Evolutionary conservation across 2,329 filamentous ascomycete genomes (phyloP).

Genomic region (Thermoascus crustaceus): DNA sequence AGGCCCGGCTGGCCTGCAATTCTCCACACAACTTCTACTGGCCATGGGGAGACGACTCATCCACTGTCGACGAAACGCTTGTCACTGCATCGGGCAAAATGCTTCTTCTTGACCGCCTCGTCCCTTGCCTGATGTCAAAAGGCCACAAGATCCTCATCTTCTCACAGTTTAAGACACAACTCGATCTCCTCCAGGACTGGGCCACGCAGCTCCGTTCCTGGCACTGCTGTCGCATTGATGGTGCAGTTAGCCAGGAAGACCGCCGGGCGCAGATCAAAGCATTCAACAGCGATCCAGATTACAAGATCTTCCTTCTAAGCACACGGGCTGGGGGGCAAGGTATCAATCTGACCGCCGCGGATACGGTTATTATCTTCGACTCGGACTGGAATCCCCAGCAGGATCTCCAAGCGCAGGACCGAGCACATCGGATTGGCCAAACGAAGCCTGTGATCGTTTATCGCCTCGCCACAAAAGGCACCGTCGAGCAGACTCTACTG

Average conservation of each 20-base stretch:
- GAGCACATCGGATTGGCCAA: constrained; percentile 90
- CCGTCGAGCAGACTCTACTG: constrained; percentile 80
- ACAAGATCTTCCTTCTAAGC: constrained; percentile 75
- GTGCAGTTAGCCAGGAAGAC: constrained; percentile 67
- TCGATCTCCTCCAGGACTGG: constrained; percentile 86
- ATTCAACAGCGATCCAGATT: constrained; percentile 59
- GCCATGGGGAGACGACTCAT: constrained; percentile 61
- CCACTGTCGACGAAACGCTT: constrained; percentile 66
- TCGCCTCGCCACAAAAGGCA: constrained; percentile 84
- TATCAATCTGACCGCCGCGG: constrained; percentile 85
- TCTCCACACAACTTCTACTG: constrained; percentile 95
- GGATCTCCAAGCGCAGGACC: constrained; percentile 92
- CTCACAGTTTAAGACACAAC: constrained; percentile 89
- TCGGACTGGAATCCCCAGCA: constrained; percentile 93
- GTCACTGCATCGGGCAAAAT: constrained; percentile 91
- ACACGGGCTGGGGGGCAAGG: constrained; percentile 90
- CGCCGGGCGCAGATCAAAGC: constrained; percentile 62
- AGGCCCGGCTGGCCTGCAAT: constrained; percentile 86
- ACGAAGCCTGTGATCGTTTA: constrained; percentile 88
- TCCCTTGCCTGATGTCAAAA: constrained; percentile 63
- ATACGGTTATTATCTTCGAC: constrained; percentile 90
- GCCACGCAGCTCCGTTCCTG: constrained; percentile 67
- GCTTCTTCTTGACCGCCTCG: constrained; percentile 79
- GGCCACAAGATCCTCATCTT: constrained; percentile 93
- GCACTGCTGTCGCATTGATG: constrained; percentile 84